Percentiles rank a stretch among this genome's conserved stretches.
These are phyloP conservation scores for Mentha longifolia DNA, from an alignment of 257 asterid genomes.

Conservation along the genomic window DNA sequence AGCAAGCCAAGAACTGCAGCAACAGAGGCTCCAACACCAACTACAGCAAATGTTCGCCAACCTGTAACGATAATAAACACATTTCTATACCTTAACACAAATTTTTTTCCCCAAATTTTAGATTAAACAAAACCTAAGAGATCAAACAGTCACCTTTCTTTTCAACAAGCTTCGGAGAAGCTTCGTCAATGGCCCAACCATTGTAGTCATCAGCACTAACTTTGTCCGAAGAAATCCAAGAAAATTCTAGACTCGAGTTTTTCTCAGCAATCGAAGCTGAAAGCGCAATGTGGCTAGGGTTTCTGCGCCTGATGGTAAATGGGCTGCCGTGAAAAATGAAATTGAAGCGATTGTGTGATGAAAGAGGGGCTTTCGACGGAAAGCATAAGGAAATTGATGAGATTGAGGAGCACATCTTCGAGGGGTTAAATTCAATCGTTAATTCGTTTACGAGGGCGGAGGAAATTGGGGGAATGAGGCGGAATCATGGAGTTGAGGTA, in stretches of 20 bases:
- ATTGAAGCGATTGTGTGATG: constrained; percentile 42
- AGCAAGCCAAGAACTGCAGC: constrained; percentile 63
- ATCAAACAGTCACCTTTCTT: constrained; percentile 42
- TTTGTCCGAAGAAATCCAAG: constrained; percentile 56
- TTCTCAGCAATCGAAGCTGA: constrained; percentile 60
- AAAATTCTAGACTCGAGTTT: constrained; percentile 42
- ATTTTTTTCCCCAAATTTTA: background rate
- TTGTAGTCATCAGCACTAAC: constrained; percentile 56
- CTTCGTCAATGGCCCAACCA: constrained; percentile 74
- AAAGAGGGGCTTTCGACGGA: constrained; percentile 47
- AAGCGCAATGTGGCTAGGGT: constrained; percentile 36
- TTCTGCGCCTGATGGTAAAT: constrained; percentile 42
- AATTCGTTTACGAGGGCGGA: constrained; percentile 3
- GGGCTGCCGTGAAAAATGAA: constrained; percentile 45
- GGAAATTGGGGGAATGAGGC: constrained; percentile 6
- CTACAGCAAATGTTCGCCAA: constrained; percentile 48
- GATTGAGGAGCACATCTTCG: constrained; percentile 58
- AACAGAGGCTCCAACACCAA: constrained; percentile 67
- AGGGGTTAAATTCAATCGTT: constrained; percentile 21
- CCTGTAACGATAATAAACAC: constrained; percentile 43
- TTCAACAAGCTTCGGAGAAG: constrained; percentile 41
- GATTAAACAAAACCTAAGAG: background rate
- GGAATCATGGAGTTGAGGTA: constrained; percentile 1
- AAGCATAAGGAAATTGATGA: constrained; percentile 48
- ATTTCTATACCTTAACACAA: constrained; percentile 27